Percentiles rank a stretch among this genome's conserved stretches.
phyloP scores from a whole-genome alignment of 768 basidiomycete genomes.

The Suillus luteus region DNA sequence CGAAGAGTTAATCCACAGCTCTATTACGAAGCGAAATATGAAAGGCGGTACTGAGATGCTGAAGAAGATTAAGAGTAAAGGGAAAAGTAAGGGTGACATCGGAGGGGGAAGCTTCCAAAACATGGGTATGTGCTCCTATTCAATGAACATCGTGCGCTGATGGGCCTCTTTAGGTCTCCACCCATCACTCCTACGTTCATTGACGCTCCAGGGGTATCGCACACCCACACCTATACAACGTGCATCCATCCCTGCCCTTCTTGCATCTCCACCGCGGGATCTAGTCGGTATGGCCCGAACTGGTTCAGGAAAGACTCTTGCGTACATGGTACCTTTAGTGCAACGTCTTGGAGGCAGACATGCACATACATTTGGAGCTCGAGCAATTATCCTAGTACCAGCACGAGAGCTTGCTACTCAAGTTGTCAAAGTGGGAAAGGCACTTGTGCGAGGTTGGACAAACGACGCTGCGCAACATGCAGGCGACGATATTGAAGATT shows the following conservation, averaged over 20 bases:
- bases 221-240: conserved; percentile 97
- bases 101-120: conserved; percentile 96
- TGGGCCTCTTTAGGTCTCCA: conserved; percentile 60
- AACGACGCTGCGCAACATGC: conserved; percentile 64
- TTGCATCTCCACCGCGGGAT: conserved; percentile 84
- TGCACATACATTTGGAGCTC: conserved; percentile 75
- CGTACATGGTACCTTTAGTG: conserved; percentile 91
- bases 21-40: conserved; percentile 71
- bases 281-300: conserved; percentile 98
- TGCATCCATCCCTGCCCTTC: conserved; percentile 80
- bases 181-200: conserved; percentile 78
- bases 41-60: conserved; percentile 76
- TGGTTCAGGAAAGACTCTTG: conserved; percentile 96
- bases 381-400: conserved; percentile 88
- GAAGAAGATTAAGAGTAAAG: conserved; percentile 76
- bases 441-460: conserved; percentile 83
- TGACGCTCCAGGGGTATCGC: conserved; percentile 91
- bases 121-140: conserved; percentile 67
- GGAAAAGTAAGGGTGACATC: conserved; percentile 72
- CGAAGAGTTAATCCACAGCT: conserved; percentile 62
- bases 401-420: conserved; percentile 94
- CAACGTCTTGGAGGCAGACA: conserved; percentile 85
- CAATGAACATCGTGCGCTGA: conserved; percentile 5
- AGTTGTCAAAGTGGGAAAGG: conserved; percentile 92
- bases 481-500: conserved; percentile 56